Conservation (phyloP, 2,329 filamentous ascomycete species). For the Teratosphaeria epicoccoides region DNA sequence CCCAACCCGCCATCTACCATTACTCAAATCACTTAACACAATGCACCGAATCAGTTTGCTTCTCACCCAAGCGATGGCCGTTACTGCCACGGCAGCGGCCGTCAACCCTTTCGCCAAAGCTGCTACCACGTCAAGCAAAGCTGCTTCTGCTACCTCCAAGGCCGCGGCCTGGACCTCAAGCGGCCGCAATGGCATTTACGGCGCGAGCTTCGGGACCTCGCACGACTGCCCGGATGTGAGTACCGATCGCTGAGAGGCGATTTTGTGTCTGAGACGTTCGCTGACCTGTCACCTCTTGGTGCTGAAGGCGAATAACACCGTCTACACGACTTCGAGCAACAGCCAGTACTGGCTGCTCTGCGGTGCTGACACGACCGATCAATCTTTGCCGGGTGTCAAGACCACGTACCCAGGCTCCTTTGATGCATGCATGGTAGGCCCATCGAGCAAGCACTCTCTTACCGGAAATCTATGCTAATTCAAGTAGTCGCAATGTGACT, state of each 20-base stretch:
- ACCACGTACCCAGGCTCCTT: background rate
- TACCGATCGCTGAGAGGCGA: background rate
- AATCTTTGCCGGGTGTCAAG: background rate
- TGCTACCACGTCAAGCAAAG: background rate
- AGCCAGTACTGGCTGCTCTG: background rate
- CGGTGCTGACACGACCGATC: background rate
- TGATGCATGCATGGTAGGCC: background rate
- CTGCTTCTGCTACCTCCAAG: background rate
- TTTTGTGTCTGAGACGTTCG: background rate
- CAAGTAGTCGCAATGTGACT: background rate
- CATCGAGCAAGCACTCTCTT: too few species aligned
- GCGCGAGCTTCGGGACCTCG: background rate
- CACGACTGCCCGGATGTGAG: too few species aligned
- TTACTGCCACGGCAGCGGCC: background rate
- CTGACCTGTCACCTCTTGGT: background rate
- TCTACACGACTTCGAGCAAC: background rate
- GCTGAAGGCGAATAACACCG: background rate
- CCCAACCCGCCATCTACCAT: background rate
- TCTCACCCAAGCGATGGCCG: background rate
- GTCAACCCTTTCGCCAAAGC: background rate
- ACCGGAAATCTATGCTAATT: too few species aligned
- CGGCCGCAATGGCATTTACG: background rate
- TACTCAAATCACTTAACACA: background rate
- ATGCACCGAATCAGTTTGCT: background rate
- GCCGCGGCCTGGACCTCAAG: background rate